phyloP scores from a whole-genome alignment of 441 rosid species.

The Melastoma candidum region DNA sequence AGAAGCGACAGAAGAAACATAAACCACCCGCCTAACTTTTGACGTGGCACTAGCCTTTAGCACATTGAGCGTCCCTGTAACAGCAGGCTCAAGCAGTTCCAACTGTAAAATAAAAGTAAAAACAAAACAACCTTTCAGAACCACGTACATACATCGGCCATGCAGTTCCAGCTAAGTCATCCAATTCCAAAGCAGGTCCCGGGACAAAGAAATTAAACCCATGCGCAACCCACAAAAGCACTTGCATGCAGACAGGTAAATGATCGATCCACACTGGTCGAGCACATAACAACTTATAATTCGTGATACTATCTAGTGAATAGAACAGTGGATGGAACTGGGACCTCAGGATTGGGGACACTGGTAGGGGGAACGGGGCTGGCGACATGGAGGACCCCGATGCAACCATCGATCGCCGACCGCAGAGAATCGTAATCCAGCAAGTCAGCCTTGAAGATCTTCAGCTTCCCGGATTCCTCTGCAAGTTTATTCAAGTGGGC shows the following conservation, averaged over 20 bases:
- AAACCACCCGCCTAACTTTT: conserved; percentile 13
- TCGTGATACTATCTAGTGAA: too few relatives aligned
- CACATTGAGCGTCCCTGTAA: conserved; percentile 11
- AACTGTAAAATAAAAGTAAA: conserved; percentile 1
- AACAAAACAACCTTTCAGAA: too few relatives aligned
- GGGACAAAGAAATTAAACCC: too few relatives aligned
- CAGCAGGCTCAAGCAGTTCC: conserved; percentile 12
- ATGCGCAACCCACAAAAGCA: too few relatives aligned
- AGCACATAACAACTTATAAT: too few relatives aligned
- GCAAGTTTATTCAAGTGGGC: conserved; percentile 7
- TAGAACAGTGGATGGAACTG: too few relatives aligned
- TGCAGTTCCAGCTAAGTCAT: too few relatives aligned
- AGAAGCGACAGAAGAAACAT: conserved; percentile 10
- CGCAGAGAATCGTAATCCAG: conserved; percentile 8
- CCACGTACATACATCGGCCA: too few relatives aligned
- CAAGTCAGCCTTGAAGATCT: conserved; percentile 14
- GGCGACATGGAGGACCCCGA: conserved; percentile 15
- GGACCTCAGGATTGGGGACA: conserved; percentile 7
- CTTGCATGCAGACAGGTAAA: too few relatives aligned
- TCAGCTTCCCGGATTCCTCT: conserved; percentile 9
- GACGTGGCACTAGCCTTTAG: conserved; percentile 11
- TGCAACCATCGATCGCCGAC: conserved; percentile 12
- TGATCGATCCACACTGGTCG: too few relatives aligned
- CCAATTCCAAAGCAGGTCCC: too few relatives aligned
- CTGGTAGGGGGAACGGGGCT: conserved; percentile 7